phyloP scores from a whole-genome alignment of 768 basidiomycete genomes.

The Rhizopogon vinicolor region DNA sequence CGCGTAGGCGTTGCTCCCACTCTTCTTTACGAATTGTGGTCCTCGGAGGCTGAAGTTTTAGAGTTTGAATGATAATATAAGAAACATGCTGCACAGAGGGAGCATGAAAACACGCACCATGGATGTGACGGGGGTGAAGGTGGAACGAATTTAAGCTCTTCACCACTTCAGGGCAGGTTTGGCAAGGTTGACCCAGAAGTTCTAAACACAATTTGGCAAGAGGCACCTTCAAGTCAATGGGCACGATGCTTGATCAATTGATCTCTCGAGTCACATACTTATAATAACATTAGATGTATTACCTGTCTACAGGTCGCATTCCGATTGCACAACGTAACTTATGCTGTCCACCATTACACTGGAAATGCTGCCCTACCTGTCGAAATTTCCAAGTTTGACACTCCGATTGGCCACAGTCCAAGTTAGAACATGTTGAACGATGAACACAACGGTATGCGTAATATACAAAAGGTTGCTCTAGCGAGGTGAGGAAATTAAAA shows the following conservation, averaged over 20 bases:
- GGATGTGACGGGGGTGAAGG: conserved; percentile 13
- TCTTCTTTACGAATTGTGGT: conserved; percentile 68
- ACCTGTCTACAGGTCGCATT: too few relatives aligned
- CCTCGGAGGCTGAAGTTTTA: conserved; percentile 41
- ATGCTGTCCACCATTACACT: too few relatives aligned
- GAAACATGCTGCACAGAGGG: background rate
- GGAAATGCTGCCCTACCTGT: too few relatives aligned
- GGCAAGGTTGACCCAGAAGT: background rate
- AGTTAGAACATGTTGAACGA: too few relatives aligned
- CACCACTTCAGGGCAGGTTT: conserved; percentile 35
- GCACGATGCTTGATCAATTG: too few relatives aligned
- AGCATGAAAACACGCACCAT: conserved; percentile 26
- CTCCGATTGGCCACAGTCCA: too few relatives aligned
- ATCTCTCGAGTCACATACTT: too few relatives aligned
- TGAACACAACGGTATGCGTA: background rate
- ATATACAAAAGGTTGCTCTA: conserved; percentile 1
- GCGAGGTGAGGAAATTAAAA: background rate
- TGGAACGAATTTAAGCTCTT: conserved; percentile 28
- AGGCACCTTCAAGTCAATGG: too few relatives aligned
- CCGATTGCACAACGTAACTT: too few relatives aligned
- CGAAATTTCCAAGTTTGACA: too few relatives aligned
- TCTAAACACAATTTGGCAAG: conserved; percentile 5
- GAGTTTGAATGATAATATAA: background rate
- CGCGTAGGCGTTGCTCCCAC: conserved; percentile 81
- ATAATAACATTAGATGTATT: too few relatives aligned